These are phyloP conservation scores for Delphinella strobiligena DNA, from an alignment of 2,329 filamentous ascomycete species.

Conservation along the genomic window DNA sequence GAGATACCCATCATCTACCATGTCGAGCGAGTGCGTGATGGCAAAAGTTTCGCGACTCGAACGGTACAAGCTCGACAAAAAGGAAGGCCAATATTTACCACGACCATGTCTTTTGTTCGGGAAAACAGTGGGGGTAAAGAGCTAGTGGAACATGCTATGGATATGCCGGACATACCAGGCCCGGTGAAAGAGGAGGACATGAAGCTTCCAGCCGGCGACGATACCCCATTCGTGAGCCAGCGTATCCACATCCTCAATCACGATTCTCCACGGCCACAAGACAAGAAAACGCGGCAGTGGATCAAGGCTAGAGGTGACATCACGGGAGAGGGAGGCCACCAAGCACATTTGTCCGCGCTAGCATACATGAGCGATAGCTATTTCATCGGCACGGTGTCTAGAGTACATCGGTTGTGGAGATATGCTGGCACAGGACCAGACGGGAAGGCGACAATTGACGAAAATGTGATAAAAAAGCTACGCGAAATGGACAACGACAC, in stretches of 20 bases:
- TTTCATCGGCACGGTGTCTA: conserved; percentile 80
- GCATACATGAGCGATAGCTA: conserved; percentile 70
- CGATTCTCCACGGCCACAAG: conserved; percentile 42
- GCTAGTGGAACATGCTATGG: conserved; percentile 52
- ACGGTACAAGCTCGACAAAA: conserved; percentile 92
- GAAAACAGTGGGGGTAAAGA: conserved; percentile 47
- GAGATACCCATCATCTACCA: conserved; percentile 86
- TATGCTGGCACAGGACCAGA: conserved; percentile 8
- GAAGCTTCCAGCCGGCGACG: conserved; percentile 18
- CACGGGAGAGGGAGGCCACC: conserved; percentile 57
- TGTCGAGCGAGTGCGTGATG: conserved; percentile 86
- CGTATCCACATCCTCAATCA: conserved; percentile 45
- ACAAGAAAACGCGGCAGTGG: conserved; percentile 58
- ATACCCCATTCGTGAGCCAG: conserved; percentile 47
- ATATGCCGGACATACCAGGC: conserved; percentile 35
- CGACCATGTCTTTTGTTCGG: conserved; percentile 77
- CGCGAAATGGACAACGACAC: conserved; percentile 33
- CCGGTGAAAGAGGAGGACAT: conserved; percentile 27
- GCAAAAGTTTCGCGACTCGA: conserved; percentile 76
- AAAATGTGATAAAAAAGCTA: conserved; percentile 31
- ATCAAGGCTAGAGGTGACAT: conserved; percentile 64
- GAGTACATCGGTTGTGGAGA: conserved; percentile 64
- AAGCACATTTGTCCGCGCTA: conserved; percentile 74
- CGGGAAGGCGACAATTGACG: conserved; percentile 21
- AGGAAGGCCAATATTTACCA: conserved; percentile 86